Percentiles rank a stretch among this genome's conserved stretches.
Conservation (phyloP, 108 stramenopile species). For the Chaetoceros tenuissimus region DNA sequence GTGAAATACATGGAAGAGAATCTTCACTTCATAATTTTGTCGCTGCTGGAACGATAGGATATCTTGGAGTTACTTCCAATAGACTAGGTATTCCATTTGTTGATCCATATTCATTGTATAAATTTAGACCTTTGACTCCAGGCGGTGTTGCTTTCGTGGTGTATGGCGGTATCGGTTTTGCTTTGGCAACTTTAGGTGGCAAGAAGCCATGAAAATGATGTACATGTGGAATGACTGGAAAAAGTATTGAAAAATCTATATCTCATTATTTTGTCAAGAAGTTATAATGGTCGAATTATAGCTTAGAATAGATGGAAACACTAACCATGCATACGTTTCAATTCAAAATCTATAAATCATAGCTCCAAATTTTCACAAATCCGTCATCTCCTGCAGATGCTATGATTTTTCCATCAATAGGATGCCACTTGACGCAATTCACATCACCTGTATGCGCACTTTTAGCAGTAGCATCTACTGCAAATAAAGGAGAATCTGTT, state of each 20-base stretch:
- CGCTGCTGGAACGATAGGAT: constrained; percentile 35
- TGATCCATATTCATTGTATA: constrained; percentile 18
- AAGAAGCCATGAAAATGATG: constrained; percentile 7
- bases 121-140: constrained; percentile 9
- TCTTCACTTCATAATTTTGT: constrained; percentile 39
- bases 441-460: constrained; percentile 83
- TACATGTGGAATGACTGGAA: not conserved
- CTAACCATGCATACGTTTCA: constrained; percentile 2
- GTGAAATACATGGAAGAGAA: constrained; percentile 38
- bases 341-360: constrained; percentile 8
- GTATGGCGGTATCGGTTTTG: constrained; percentile 28
- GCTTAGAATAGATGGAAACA: no score
- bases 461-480: constrained; percentile 27
- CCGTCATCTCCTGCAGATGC: constrained; percentile 89
- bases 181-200: constrained; percentile 19
- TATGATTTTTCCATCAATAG: constrained; percentile 60
- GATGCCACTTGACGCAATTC: constrained; percentile 95
- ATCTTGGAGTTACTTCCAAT: constrained; percentile 37
- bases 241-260: not conserved
- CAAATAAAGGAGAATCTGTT: constrained; percentile 59
- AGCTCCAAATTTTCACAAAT: constrained; percentile 78
- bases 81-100: constrained; percentile 45
- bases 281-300: no score
- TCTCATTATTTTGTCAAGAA: no score
- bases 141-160: constrained; percentile 17